Evolutionary conservation across 495 filamentous ascomycete species (phyloP).

Genomic region (Podospora pseudoanserina): DNA sequence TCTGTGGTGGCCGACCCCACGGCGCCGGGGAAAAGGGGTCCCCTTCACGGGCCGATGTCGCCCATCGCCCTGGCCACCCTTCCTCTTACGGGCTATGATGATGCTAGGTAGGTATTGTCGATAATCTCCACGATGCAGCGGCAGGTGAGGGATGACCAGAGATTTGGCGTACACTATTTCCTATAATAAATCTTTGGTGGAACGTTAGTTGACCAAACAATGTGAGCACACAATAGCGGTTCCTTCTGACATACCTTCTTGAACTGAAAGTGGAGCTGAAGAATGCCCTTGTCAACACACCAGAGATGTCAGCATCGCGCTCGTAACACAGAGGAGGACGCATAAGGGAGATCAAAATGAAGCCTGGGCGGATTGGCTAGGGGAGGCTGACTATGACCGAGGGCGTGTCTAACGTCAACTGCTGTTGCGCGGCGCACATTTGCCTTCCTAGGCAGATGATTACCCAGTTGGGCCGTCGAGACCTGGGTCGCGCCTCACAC

Average conservation of each 20-base stretch:
- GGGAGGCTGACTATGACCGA: constrained; percentile 5
- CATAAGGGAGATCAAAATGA: constrained; percentile 8
- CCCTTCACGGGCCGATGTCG: constrained; percentile 1
- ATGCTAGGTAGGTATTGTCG: neutral
- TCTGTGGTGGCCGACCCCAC: neutral
- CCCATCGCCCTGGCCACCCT: neutral
- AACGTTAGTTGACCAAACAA: neutral
- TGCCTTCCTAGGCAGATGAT: constrained; percentile 11
- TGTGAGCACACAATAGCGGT: neutral
- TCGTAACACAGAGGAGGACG: neutral
- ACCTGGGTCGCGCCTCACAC: constrained; percentile 16
- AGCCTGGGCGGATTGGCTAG: neutral
- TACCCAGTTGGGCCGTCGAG: constrained; percentile 1
- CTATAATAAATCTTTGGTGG: constrained; percentile 60
- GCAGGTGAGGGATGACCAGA: neutral
- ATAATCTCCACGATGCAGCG: neutral
- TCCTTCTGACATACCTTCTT: constrained; percentile 58
- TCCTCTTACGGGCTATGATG: neutral
- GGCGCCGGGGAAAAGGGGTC: neutral
- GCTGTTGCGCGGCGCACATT: constrained; percentile 11
- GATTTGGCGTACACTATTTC: constrained; percentile 44
- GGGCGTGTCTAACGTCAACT: constrained; percentile 8
- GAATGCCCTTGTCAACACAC: constrained; percentile 68
- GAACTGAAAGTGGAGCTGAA: constrained; percentile 97
- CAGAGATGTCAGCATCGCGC: constrained; percentile 20